Base-by-base conservation (phyloP, 495 filamentous ascomycete genomes). In the Penicillium bialowiezense region DNA sequence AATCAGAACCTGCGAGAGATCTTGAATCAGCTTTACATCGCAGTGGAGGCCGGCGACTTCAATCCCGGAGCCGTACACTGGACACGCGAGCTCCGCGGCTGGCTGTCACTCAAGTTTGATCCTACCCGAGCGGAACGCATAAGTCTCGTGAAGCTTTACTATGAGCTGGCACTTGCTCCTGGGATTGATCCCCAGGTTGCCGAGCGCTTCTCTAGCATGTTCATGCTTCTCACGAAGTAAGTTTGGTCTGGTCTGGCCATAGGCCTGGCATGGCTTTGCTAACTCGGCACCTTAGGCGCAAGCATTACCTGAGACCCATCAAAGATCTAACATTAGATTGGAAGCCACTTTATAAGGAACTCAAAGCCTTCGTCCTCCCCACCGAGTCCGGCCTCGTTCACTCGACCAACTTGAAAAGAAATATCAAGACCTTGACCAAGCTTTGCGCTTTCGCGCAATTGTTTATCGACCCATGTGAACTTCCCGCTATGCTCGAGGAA, bases 41-140 rank as follows among this genome's bases (percentile, higher is more conserved):
- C 91, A 21, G 79, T 97, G 51, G 85, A 90, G 64, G 86, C 93
- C 13, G 90, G 95, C 28, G 95, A 99, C 65, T 97, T 97, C 68
- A 81, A 85, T 42, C 88, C 93, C 0, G 95, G 93, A 13, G 93
- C 93, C 10, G 77, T 95, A 17, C 91, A 97, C 69, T 99, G 95
- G 95, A 97, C 93, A 44, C 83, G 93, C 56, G 92, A 97, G 76
- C 83, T 99, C 17, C 81, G 90, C 62, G 90, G 87, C 70, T 99
- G 93, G 95, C 76, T 99, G 19, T 85, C 85, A 7, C 80, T 97
- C 62, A 99, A 99, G 72, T 99, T 97, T 63, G 95, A 97, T 70
- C 88, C 93, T 48, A 89, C 91, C 36, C 79, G 85, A 45, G 83
- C 83, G 51, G 84, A 92, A 36, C 78, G 93, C 41, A 81, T 90